Conservation (phyloP, 768 basidiomycete genomes). For the Russula sp. region DNA sequence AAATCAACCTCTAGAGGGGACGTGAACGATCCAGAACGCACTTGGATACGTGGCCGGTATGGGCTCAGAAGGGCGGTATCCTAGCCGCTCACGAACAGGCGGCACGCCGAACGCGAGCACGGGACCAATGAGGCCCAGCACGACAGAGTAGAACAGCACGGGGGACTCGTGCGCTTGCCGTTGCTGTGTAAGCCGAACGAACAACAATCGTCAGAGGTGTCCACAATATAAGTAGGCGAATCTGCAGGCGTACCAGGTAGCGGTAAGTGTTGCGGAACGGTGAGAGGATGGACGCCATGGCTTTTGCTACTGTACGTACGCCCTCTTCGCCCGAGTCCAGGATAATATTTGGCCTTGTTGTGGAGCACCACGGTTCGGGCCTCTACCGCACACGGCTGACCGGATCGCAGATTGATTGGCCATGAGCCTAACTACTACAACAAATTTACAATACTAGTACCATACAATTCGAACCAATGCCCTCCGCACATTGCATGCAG, state of each 20-base stretch:
- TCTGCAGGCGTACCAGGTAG: constrained; percentile 26
- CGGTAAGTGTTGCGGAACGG: constrained; percentile 51
- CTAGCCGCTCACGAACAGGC: constrained; percentile 70
- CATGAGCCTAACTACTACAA: no score
- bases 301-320: background rate
- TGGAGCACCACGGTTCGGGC: background rate
- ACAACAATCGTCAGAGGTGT: background rate
- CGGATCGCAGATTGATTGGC: no score
- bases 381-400: background rate
- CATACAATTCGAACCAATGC: no score
- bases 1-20: background rate
- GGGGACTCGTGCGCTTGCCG: constrained; percentile 86
- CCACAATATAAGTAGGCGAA: background rate
- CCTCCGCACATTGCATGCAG: no score
- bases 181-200: constrained; percentile 49
- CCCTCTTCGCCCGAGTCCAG: background rate
- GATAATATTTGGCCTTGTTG: background rate
- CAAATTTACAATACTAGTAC: no score
- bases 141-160: constrained; percentile 82
- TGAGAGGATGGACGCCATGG: constrained; percentile 41
- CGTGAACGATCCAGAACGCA: constrained; percentile 33
- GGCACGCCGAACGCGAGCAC: constrained; percentile 67
- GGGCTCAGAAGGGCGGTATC: constrained; percentile 61
- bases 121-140: constrained; percentile 71
- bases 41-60: constrained; percentile 76